Evolutionary conservation across 768 basidiomycete genomes (phyloP), one percentile per base, ranked within the genome.

Genomic region (Podaxis sp.): DNA sequence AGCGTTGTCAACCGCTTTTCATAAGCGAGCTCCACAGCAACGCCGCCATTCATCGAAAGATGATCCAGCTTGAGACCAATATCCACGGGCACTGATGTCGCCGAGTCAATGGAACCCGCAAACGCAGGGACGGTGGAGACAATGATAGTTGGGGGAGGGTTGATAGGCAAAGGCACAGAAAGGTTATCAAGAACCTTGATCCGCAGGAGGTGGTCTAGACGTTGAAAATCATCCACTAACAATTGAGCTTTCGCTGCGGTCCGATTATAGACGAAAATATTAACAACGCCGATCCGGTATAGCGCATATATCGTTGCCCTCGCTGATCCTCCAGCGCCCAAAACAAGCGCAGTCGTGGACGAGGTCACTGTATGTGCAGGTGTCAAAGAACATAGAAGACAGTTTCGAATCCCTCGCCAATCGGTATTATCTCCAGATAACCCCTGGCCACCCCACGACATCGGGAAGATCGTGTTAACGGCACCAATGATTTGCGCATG

Each of bases 341-440:
- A 85, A 55, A 93, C 85, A 63, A 93, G 77, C 15, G 79, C 86
- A 0, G 81, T 79, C 1, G 71, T 72, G n/a, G 61, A 29, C 0
- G 68, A 70, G 22, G 74, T 52, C 70, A 74, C 40, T 61, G 69
- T 63, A 60, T 72, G 64, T 15, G 74, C 72, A 11, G 77, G 72
- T 9, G 77, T 74, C 33, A 75, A 71, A 3, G 72, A 70, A 8
- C 67, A 70, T 17, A 69, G 63, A n/a, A 80, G 74, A 63, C 75
- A 79, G n/a, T 83, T 78, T 17, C 77, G 78, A 67, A 93, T 91
- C 0, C 88, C 90, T 55, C 85, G 75, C 83, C 91, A 93, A 67
- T 93, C 91, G 0, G 91, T 92, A 71, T 93, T 93, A 69, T 93
- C 89, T 0, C 91, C 91, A 37, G 76, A 76, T n/a, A 91, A 77